phyloP scores from a whole-genome alignment of 2,329 filamentous ascomycete genomes.

The Colletotrichum sp. region DNA sequence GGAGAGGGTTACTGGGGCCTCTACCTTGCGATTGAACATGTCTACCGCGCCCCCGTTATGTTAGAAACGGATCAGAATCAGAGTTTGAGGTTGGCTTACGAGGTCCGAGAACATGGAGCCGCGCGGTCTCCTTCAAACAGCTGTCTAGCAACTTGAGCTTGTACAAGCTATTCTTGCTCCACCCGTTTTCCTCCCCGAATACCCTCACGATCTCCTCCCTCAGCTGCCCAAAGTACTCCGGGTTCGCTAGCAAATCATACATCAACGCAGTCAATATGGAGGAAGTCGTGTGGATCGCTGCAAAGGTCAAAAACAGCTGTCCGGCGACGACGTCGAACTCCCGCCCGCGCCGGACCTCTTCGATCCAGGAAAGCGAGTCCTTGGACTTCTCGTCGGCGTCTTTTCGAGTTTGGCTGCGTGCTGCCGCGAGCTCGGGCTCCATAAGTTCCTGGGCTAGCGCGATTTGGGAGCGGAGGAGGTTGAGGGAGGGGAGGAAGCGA shows the following conservation, averaged over 20 bases:
- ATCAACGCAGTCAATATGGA: slow-evolving; percentile 38
- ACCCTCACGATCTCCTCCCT: slow-evolving; percentile 43
- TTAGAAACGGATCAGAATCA: not conserved
- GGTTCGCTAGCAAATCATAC: slow-evolving; percentile 40
- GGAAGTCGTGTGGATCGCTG: slow-evolving; percentile 47
- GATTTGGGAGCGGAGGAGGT: slow-evolving; percentile 37
- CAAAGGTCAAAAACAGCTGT: slow-evolving; percentile 78
- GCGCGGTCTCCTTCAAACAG: slow-evolving; percentile 41
- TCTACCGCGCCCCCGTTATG: not conserved
- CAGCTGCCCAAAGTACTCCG: slow-evolving; percentile 42
- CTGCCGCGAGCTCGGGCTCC: slow-evolving; percentile 28
- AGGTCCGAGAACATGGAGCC: slow-evolving; percentile 18
- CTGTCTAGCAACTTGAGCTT: slow-evolving; percentile 45
- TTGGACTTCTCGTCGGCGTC: slow-evolving; percentile 33
- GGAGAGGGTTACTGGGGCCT: slow-evolving; percentile 5
- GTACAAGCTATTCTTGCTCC: slow-evolving; percentile 38
- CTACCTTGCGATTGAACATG: not conserved
- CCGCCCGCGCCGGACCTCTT: slow-evolving; percentile 45
- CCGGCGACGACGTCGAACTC: slow-evolving; percentile 72
- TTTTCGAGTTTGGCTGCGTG: slow-evolving; percentile 22
- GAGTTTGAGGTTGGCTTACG: not conserved
- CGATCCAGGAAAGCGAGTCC: slow-evolving; percentile 49
- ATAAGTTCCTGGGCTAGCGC: slow-evolving; percentile 39
- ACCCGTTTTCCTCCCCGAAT: slow-evolving; percentile 34
- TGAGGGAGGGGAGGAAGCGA: slow-evolving; percentile 43